These are phyloP conservation scores for Epichloe gansuensis DNA, from an alignment of 2,329 filamentous ascomycete genomes.

Conservation along the genomic window DNA sequence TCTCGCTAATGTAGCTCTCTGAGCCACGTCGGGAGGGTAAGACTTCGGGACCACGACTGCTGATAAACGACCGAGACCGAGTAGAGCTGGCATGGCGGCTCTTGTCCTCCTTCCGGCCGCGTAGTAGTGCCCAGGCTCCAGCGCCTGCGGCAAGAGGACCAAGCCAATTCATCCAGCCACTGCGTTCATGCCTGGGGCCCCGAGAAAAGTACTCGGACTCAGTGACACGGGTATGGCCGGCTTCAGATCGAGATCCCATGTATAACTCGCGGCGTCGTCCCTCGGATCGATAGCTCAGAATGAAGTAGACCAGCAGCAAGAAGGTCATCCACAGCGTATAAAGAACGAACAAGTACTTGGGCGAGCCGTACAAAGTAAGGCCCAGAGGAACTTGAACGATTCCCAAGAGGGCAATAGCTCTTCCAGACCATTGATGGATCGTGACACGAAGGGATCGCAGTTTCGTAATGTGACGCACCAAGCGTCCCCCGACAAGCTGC, in stretches of 20 bases:
- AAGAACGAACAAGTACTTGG: constrained; percentile 70
- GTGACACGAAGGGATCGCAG: constrained; percentile 40
- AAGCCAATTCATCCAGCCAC: constrained; percentile 30
- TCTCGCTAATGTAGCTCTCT: constrained; percentile 52
- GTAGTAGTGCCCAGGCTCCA: constrained; percentile 33
- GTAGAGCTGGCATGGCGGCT: constrained; percentile 30
- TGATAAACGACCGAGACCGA: constrained; percentile 22
- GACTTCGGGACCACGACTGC: constrained; percentile 33
- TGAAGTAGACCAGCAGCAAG: constrained; percentile 63
- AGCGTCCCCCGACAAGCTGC: constrained; percentile 56
- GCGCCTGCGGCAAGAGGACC: constrained; percentile 40
- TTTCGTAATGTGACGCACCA: constrained; percentile 42
- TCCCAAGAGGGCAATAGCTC: constrained; percentile 65
- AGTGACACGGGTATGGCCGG: constrained; percentile 25
- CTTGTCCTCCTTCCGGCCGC: constrained; percentile 30
- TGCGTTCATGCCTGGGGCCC: constrained; percentile 19
- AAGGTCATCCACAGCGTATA: constrained; percentile 68
- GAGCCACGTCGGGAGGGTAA: constrained; percentile 40
- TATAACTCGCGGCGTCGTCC: constrained; percentile 39
- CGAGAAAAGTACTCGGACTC: constrained; percentile 28
- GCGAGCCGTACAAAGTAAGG: constrained; percentile 83
- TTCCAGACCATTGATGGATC: constrained; percentile 81
- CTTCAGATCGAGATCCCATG: constrained; percentile 43
- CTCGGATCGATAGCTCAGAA: constrained; percentile 59
- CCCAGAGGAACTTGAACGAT: constrained; percentile 81